These are phyloP conservation scores for Corymbia calophylla DNA, from an alignment of 441 rosid species.

Conservation along the genomic window DNA sequence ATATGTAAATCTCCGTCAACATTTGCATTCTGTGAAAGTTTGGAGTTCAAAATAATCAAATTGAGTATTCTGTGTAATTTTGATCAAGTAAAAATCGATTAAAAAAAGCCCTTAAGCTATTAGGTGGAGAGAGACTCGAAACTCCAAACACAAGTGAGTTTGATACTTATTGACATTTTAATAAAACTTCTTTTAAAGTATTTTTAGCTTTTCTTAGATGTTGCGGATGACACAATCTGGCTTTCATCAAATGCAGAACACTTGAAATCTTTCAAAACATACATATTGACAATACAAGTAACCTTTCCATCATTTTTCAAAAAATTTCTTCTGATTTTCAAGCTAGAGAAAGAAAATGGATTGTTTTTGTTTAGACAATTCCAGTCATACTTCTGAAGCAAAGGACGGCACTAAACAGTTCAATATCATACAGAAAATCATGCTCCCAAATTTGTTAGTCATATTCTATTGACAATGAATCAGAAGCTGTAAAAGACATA, in stretches of 20 bases:
- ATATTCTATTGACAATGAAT: neutral
- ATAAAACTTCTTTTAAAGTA: neutral
- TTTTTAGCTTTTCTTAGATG: neutral
- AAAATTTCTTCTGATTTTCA: neutral
- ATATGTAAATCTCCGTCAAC: neutral
- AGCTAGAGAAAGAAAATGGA: neutral
- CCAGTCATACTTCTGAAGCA: neutral
- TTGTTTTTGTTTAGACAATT: neutral
- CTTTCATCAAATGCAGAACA: neutral
- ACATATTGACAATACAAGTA: neutral
- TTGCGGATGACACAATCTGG: neutral
- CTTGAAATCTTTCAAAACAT: neutral
- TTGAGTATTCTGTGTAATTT: neutral
- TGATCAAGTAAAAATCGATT: neutral
- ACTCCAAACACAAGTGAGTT: neutral
- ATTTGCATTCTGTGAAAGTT: neutral
- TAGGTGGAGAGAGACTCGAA: neutral
- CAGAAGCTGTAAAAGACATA: neutral
- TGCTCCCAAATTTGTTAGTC: neutral
- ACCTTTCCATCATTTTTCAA: neutral
- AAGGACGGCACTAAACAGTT: neutral
- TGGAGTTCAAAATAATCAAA: neutral
- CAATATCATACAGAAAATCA: neutral
- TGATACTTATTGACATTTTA: neutral
- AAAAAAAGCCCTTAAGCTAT: neutral